Percentiles rank a stretch among this genome's conserved stretches.
These are phyloP conservation scores for Galerina marginata DNA, from an alignment of 768 basidiomycete genomes.

Conservation along the genomic window DNA sequence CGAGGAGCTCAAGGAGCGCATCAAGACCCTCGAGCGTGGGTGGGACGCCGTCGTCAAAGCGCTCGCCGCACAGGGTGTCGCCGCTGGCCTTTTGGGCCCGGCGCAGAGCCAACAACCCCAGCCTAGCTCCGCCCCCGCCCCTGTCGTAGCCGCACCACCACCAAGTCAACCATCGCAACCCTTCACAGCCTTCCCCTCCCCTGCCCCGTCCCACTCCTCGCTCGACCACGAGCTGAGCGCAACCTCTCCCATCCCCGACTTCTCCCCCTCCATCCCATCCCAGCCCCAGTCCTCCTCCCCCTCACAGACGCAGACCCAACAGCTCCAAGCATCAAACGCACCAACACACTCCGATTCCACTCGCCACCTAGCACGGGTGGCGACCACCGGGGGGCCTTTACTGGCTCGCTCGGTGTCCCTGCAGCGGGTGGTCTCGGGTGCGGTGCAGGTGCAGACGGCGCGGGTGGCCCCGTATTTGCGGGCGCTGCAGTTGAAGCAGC, in stretches of 20 bases:
- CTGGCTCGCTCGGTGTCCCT: constrained; percentile 68
- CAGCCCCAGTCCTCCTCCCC: constrained; percentile 20
- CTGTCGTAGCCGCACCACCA: constrained; percentile 25
- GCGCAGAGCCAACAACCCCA: constrained; percentile 27
- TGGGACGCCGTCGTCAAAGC: constrained; percentile 85
- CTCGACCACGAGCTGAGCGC: constrained; percentile 34
- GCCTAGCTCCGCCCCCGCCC: constrained; percentile 27
- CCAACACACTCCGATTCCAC: constrained; percentile 61
- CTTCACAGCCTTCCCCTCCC: constrained; percentile 42
- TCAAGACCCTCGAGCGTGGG: constrained; percentile 78
- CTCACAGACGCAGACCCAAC: constrained; percentile 29
- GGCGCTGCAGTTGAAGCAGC: constrained; percentile 31
- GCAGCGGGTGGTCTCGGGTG: constrained; percentile 83
- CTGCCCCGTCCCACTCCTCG: constrained; percentile 48
- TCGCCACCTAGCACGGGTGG: constrained; percentile 99
- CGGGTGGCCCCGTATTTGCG: constrained; percentile 25
- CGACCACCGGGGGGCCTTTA: constrained; percentile 68
- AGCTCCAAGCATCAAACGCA: constrained; percentile 30
- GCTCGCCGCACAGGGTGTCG: constrained; percentile 69
- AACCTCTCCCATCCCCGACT: constrained; percentile 34
- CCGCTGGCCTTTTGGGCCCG: constrained; percentile 45
- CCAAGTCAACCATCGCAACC: constrained; percentile 32
- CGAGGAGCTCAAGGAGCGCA: constrained; percentile 73
- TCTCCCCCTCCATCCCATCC: constrained; percentile 42
- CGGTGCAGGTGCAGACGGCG: constrained; percentile 19